Base-by-base conservation (phyloP, 225 moss, liverwort and hornwort species). In the Straminergon stramineum region DNA sequence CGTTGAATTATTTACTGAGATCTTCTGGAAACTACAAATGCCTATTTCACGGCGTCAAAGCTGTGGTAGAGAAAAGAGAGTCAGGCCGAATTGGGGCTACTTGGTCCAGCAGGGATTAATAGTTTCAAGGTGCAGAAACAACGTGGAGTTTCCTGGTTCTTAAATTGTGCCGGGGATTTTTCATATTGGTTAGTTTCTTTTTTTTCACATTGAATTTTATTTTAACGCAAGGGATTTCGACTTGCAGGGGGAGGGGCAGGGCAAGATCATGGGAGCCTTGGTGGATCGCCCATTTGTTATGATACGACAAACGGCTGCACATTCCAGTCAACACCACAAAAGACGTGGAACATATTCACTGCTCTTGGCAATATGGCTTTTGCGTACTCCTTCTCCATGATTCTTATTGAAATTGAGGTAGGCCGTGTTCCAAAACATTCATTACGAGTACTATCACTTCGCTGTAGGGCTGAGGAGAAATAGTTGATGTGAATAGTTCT, bases 311-410 rank as follows among this genome's bases (percentile, higher is more conserved):
- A 5, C 10, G 51, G 10, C 4, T 85, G 89, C 62, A 0, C 5
- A 2, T 88, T 87, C 91, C 48, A 60, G 61, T 22, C 92, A 24
- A 84, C 77, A 71, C 79, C 96, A 15, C 68, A 93, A 70, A 96
- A 97, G 91, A 89, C 91, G 22, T 98, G 96, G 96, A 95, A 95
- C 67, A 62, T 98, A 5, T 96, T 98, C 83, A 90, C 92, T 48
- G 96, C 95, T 61, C 94, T 98, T 58, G 97, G 95, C 45, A 97
- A 98, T 80, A 95, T 98, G 89, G 97, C 98, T 60, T 98, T 97
- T 85, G 97, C 97, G 2, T 98, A 98, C 85, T 98, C 97, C 55
- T 98, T 94, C 87, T 98, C 98, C 22, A 94, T 97, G 97, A 98
- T 96, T 60, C 94, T 98, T 9, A 96, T 96, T 13, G 97, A 98